Evolutionary conservation across 768 basidiomycete species (phyloP).

Genomic region (Candolleomyces eurysporus): DNA sequence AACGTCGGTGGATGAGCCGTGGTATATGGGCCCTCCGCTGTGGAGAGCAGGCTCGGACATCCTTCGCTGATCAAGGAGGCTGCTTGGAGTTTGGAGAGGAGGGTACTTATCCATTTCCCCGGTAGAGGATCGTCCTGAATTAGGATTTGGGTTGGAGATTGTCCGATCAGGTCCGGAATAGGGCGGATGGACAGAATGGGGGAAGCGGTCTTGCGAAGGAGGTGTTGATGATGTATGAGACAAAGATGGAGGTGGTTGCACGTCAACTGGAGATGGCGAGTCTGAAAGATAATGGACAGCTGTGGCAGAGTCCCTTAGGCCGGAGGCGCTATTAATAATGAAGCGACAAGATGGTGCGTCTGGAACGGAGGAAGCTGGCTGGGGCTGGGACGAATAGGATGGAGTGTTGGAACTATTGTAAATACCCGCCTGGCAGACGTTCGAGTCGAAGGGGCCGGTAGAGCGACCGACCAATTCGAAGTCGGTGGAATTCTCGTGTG

Average conservation of each 20-base stretch:
- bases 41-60: constrained; percentile 66
- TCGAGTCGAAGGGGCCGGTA: constrained; percentile 4
- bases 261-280: constrained; percentile 45
- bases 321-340: constrained; percentile 25
- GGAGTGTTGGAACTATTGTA: constrained; percentile 1
- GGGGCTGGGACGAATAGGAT: constrained; percentile 6
- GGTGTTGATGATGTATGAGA: constrained; percentile 41
- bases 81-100: constrained; percentile 28
- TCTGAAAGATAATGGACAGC: constrained; percentile 31
- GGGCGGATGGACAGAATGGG: constrained; percentile 38
- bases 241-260: constrained; percentile 35
- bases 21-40: constrained; percentile 36
- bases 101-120: constrained; percentile 31
- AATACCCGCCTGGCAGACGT: not conserved
- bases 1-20: constrained; percentile 29
- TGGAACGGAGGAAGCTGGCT: constrained; percentile 7
- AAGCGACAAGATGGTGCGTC: constrained; percentile 12
- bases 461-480: constrained; percentile 3
- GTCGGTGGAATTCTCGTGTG: constrained; percentile 6
- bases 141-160: constrained; percentile 31
- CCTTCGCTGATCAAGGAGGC: constrained; percentile 56
- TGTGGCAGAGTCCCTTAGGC: constrained; percentile 25
- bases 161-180: constrained; percentile 41
- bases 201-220: constrained; percentile 44
- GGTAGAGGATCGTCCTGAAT: constrained; percentile 38